These are phyloP conservation scores for Pseudozyma thailandica DNA, from an alignment of 1,284 basidiomycete species.

Conservation along the genomic window DNA sequence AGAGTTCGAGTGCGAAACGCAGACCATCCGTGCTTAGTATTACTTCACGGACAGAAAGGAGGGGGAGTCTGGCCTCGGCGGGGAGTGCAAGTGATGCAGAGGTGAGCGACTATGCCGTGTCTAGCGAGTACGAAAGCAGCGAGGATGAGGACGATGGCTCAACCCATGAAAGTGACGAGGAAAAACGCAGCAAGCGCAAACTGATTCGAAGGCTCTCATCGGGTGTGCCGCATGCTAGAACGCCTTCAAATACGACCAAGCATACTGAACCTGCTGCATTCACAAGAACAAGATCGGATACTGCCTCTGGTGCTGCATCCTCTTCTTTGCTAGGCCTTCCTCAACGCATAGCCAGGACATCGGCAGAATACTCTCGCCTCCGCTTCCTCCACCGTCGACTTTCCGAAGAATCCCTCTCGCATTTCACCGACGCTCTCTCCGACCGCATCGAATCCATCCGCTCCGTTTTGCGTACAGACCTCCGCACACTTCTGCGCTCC, in stretches of 20 bases:
- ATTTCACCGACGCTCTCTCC: conserved; percentile 81
- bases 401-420: conserved; percentile 75
- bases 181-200: conserved; percentile 15
- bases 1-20: conserved; percentile 9
- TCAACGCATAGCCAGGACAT: conserved; percentile 85
- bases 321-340: conserved; percentile 59
- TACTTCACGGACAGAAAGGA: conserved; percentile 7
- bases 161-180: not conserved
- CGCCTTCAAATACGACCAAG: not conserved
- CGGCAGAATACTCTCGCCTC: conserved; percentile 90
- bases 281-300: conserved; percentile 5
- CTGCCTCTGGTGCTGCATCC: conserved; percentile 3
- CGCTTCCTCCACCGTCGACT: conserved; percentile 88
- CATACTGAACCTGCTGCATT: not conserved
- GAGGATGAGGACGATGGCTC: conserved; percentile 21
- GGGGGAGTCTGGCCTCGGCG: conserved; percentile 9
- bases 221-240: not conserved
- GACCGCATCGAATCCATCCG: conserved; percentile 83
- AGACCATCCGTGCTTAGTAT: conserved; percentile 24
- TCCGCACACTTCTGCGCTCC: conserved; percentile 80
- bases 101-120: conserved; percentile 33
- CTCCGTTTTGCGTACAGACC: conserved; percentile 81
- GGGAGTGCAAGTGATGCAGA: conserved; percentile 21
- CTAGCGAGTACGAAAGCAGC: conserved; percentile 35
- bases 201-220: conserved; percentile 17